These are phyloP conservation scores for Claviceps citrina DNA, from an alignment of 2,329 filamentous ascomycete genomes.

Conservation along the genomic window DNA sequence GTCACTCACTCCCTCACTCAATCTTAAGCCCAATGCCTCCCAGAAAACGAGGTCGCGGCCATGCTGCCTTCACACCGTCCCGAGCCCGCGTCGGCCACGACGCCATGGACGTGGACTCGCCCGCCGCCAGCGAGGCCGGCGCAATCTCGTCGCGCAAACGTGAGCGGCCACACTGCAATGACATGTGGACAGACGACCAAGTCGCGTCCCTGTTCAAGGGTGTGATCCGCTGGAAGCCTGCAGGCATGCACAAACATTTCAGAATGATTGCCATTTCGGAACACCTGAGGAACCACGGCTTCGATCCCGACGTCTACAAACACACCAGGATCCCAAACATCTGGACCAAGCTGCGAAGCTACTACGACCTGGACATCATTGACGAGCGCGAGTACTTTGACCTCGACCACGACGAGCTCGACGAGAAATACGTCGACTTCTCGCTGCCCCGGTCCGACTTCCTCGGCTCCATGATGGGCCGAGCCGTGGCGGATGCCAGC, in stretches of 20 bases:
- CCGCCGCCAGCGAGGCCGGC: constrained; percentile 36
- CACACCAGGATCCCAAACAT: constrained; percentile 86
- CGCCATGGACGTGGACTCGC: constrained; percentile 44
- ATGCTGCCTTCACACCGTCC: constrained; percentile 40
- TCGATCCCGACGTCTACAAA: constrained; percentile 49
- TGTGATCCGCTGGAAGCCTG: constrained; percentile 86
- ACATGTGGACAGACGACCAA: constrained; percentile 91
- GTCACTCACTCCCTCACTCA: no score
- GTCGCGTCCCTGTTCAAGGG: constrained; percentile 84
- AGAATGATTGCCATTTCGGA: constrained; percentile 77
- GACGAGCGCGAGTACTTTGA: constrained; percentile 68
- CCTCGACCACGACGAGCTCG: constrained; percentile 41
- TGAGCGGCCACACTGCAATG: constrained; percentile 26
- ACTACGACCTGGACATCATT: constrained; percentile 75
- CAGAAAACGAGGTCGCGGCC: constrained; percentile 48
- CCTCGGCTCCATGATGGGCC: constrained; percentile 31
- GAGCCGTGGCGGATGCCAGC: constrained; percentile 28
- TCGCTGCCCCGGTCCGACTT: constrained; percentile 37
- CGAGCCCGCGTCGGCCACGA: constrained; percentile 41
- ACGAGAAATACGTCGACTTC: constrained; percentile 51
- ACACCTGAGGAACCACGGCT: constrained; percentile 64
- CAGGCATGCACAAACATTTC: constrained; percentile 87
- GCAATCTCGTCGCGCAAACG: constrained; percentile 11
- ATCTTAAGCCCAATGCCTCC: no score
- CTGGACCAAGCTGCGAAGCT: constrained; percentile 69